These are phyloP conservation scores for Truncatella angustata DNA, from an alignment of 2,329 filamentous ascomycete genomes.

Conservation along the genomic window DNA sequence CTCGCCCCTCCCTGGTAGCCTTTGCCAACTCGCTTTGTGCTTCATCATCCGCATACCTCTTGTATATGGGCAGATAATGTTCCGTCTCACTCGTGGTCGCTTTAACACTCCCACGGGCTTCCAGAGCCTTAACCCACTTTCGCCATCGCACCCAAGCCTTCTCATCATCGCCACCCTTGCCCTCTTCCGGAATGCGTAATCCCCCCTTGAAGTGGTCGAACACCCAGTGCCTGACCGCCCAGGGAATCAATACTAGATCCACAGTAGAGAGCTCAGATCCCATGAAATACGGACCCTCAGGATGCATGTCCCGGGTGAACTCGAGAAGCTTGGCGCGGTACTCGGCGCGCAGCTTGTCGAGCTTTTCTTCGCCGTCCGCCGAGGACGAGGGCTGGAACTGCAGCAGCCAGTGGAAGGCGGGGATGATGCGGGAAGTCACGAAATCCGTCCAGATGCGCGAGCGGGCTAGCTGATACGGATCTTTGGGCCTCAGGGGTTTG, in stretches of 20 bases:
- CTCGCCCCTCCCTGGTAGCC: constrained; percentile 44
- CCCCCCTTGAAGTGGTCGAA: constrained; percentile 60
- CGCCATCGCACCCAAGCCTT: constrained; percentile 50
- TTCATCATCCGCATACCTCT: constrained; percentile 40
- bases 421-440: constrained; percentile 53
- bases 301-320: constrained; percentile 46
- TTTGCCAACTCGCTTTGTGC: constrained; percentile 42
- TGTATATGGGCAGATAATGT: constrained; percentile 55
- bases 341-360: constrained; percentile 42
- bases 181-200: constrained; percentile 45
- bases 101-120: constrained; percentile 46
- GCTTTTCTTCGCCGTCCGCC: constrained; percentile 15
- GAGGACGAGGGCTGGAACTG: constrained; percentile 21
- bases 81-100: constrained; percentile 53
- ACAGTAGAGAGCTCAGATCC: constrained; percentile 48
- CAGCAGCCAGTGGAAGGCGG: constrained; percentile 47
- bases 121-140: constrained; percentile 48
- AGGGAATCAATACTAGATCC: constrained; percentile 55
- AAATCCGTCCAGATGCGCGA: constrained; percentile 58
- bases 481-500: constrained; percentile 41
- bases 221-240: constrained; percentile 53
- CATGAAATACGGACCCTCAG: constrained; percentile 50
- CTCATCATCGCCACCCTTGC: constrained; percentile 47
- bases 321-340: constrained; percentile 49
- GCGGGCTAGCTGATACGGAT: constrained; percentile 50